These are phyloP conservation scores for Phytophthora pini DNA, from an alignment of 352 stramenopile species.

Conservation along the genomic window DNA sequence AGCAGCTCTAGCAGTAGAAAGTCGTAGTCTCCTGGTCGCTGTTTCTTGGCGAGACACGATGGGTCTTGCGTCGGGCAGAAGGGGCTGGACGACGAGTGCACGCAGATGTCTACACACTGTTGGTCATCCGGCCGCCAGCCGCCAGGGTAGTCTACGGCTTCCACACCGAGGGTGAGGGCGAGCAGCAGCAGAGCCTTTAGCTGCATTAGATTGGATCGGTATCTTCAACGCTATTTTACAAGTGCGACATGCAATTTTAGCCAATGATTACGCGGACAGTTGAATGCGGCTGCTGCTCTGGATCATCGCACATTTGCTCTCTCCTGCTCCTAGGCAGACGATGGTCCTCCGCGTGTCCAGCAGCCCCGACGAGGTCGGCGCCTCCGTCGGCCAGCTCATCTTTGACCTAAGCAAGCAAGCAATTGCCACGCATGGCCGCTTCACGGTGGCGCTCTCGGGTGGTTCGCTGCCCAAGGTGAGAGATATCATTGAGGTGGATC, in stretches of 20 bases:
- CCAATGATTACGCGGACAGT: constrained; percentile 20
- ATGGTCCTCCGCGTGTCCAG: constrained; percentile 70
- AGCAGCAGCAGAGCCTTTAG: constrained; percentile 5
- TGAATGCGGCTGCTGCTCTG: constrained; percentile 17
- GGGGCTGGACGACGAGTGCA: constrained; percentile 12
- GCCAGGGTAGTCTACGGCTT: constrained; percentile 48
- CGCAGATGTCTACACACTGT: constrained; percentile 61
- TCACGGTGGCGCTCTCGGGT: constrained; percentile 89
- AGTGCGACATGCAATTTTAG: constrained; percentile 15
- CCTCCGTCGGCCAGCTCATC: constrained; percentile 66
- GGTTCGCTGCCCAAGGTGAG: constrained; percentile 84
- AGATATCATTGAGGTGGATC: no score
- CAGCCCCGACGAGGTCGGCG: constrained; percentile 65
- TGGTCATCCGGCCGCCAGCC: constrained; percentile 37
- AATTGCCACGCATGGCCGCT: constrained; percentile 64
- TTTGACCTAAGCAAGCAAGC: constrained; percentile 68
- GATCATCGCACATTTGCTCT: constrained; percentile 15
- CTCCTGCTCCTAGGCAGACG: background rate
- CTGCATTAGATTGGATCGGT: background rate
- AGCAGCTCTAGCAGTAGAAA: constrained; percentile 63
- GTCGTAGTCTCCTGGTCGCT: constrained; percentile 55
- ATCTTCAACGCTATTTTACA: constrained; percentile 5
- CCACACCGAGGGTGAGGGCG: background rate
- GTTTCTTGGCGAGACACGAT: constrained; percentile 44
- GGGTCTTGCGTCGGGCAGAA: constrained; percentile 43